Conservation (phyloP, 2,329 filamentous ascomycete species). For the Aspergillus sp. region DNA sequence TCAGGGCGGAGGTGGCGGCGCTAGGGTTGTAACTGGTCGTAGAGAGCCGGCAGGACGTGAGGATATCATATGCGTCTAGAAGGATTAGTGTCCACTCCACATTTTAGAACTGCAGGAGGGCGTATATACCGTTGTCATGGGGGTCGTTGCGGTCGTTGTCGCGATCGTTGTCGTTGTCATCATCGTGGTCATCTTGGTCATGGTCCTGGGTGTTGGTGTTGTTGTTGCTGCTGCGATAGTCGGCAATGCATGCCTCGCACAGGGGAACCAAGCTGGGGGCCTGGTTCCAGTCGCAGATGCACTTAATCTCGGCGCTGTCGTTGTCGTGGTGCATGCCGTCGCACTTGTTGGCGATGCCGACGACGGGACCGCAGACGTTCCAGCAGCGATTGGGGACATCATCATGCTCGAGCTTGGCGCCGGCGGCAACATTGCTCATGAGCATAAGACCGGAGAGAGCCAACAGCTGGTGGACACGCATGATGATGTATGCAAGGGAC, state of each 20-base stretch:
- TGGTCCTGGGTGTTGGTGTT: slow-evolving; percentile 12
- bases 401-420: slow-evolving; percentile 25
- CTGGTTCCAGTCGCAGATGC: slow-evolving; percentile 26
- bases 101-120: too few relatives aligned
- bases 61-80: slow-evolving; percentile 32
- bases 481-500: slow-evolving; percentile 10
- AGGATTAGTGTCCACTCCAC: too few relatives aligned
- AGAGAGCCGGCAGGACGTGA: slow-evolving; percentile 24
- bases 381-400: slow-evolving; percentile 29
- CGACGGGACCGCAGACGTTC: slow-evolving; percentile 22
- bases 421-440: slow-evolving; percentile 18
- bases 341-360: slow-evolving; percentile 22
- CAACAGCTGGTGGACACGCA: slow-evolving; percentile 22
- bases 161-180: slow-evolving; percentile 10
- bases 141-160: slow-evolving; percentile 12
- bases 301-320: slow-evolving; percentile 24
- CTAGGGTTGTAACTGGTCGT: slow-evolving; percentile 27
- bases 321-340: slow-evolving; percentile 19
- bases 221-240: slow-evolving; percentile 18
- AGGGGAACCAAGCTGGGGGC: slow-evolving; percentile 26
- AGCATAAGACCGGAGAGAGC: slow-evolving; percentile 24
- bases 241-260: slow-evolving; percentile 32
- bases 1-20: slow-evolving; percentile 18
- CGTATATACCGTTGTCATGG: slow-evolving; percentile 31
- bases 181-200: slow-evolving; percentile 14